Percentiles rank a stretch among this genome's conserved stretches.
Conservation (phyloP, 306 rosid species). For the Lathyrus aphaca region DNA sequence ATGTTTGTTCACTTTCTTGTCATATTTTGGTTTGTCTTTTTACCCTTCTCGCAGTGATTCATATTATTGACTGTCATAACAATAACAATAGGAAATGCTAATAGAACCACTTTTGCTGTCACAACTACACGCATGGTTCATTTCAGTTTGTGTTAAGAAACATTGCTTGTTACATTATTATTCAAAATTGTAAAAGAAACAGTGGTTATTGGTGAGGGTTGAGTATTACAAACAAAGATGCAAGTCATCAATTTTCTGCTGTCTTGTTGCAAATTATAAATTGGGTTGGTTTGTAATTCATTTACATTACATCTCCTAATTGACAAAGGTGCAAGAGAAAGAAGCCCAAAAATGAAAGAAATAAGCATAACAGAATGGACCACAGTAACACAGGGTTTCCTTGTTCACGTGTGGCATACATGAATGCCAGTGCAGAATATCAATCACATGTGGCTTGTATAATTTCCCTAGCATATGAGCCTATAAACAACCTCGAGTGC, state of each 20-base stretch:
- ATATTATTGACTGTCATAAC: constrained; percentile 34
- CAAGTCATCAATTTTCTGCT: not conserved
- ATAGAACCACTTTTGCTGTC: constrained; percentile 18
- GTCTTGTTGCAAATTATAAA: constrained; percentile 3
- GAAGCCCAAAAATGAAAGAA: constrained; percentile 1
- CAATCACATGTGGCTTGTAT: constrained; percentile 37
- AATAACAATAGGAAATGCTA: constrained; percentile 25
- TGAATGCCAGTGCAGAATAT: constrained; percentile 8
- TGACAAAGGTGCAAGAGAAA: not conserved
- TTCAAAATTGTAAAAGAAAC: constrained; percentile 8
- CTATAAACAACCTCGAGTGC: constrained; percentile 15
- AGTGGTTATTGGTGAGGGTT: not conserved
- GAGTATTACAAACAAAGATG: not conserved
- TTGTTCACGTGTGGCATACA: constrained; percentile 15
- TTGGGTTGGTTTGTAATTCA: not conserved
- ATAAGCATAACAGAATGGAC: constrained; percentile 18
- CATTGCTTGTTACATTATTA: constrained; percentile 5
- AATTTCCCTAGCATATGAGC: constrained; percentile 12
- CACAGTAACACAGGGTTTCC: not conserved
- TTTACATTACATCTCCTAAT: not conserved
- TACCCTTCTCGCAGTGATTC: constrained; percentile 29
- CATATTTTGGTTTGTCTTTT: constrained; percentile 32
- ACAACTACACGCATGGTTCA: constrained; percentile 26
- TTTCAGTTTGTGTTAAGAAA: constrained; percentile 23
- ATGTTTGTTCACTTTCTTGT: constrained; percentile 16